Evolutionary conservation across 2,329 filamentous ascomycete genomes (phyloP).

Genomic region (Hyphodiscus sp.): DNA sequence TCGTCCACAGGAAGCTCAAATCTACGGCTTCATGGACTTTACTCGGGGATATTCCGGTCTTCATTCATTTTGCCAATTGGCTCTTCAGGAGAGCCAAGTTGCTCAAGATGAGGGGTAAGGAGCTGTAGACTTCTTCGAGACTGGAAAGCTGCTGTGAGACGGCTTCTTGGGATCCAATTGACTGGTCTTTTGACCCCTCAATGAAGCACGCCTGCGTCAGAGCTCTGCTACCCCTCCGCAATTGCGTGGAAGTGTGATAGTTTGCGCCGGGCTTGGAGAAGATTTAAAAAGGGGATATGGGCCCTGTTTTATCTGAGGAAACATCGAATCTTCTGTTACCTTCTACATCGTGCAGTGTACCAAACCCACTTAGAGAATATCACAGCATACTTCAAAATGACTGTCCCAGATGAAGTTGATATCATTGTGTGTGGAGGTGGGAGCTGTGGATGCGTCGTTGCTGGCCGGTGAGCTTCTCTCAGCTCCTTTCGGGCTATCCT

Average conservation of each 20-base stretch:
- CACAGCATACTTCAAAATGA: slow-evolving; percentile 16
- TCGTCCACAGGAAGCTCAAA: no score
- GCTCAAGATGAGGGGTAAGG: not conserved
- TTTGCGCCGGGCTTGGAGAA: not conserved
- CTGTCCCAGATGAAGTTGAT: slow-evolving; percentile 38
- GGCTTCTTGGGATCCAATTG: not conserved
- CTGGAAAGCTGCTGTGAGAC: not conserved
- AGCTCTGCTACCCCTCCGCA: not conserved
- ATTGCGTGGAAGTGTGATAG: not conserved
- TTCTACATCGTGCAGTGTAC: not conserved
- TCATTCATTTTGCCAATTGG: not conserved
- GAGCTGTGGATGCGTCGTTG: slow-evolving; percentile 42
- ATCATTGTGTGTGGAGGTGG: slow-evolving; percentile 46
- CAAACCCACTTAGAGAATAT: not conserved
- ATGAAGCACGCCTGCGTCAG: not conserved
- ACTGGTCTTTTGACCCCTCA: not conserved
- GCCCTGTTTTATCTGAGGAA: not conserved
- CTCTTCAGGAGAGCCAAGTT: not conserved
- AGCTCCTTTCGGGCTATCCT: not conserved
- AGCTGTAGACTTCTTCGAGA: not conserved
- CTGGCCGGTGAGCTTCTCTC: slow-evolving; percentile 32
- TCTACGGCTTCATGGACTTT: not conserved
- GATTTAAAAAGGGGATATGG: not conserved
- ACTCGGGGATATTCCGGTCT: not conserved
- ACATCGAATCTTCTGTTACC: not conserved